Evolutionary conservation across 2,329 filamentous ascomycete species (phyloP).

Genomic region (Phoma herbarum): DNA sequence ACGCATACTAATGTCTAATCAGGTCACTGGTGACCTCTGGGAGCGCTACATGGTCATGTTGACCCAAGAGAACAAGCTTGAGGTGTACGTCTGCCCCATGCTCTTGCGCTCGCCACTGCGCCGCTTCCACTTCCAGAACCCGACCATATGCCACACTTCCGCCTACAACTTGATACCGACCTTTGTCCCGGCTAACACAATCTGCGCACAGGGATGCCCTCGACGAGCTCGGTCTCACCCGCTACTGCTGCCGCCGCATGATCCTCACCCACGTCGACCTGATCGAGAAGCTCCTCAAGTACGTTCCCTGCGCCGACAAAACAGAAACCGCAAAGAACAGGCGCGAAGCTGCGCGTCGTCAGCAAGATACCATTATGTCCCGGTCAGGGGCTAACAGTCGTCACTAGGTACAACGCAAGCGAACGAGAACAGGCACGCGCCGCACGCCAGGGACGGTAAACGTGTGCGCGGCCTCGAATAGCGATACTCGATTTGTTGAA

Average conservation of each 20-base stretch:
- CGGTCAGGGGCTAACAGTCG: constrained; percentile 30
- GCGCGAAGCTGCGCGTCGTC: constrained; percentile 16
- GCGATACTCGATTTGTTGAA: constrained; percentile 22
- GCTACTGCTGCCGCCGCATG: constrained; percentile 99
- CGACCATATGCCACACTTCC: not conserved
- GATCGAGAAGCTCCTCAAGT: constrained; percentile 89
- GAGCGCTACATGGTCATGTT: constrained; percentile 92
- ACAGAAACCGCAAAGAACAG: constrained; percentile 13
- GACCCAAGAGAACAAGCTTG: constrained; percentile 63
- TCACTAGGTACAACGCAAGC: constrained; percentile 47
- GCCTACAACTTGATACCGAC: not conserved
- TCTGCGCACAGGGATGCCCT: constrained; percentile 78
- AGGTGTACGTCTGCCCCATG: constrained; percentile 41
- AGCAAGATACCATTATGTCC: constrained; percentile 12
- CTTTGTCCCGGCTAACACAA: constrained; percentile 19
- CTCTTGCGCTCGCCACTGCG: not conserved
- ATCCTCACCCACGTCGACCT: constrained; percentile 99
- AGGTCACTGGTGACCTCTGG: constrained; percentile 98
- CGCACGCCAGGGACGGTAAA: constrained; percentile 34
- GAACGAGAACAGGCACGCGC: constrained; percentile 48
- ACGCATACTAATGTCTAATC: constrained; percentile 40
- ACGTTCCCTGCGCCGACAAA: constrained; percentile 37
- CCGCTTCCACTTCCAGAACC: not conserved
- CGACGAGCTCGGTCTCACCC: constrained; percentile 90
- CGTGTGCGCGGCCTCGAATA: not conserved